Evolutionary conservation across 108 stramenopile species (phyloP).

Genomic region (Cyclotella cryptica): DNA sequence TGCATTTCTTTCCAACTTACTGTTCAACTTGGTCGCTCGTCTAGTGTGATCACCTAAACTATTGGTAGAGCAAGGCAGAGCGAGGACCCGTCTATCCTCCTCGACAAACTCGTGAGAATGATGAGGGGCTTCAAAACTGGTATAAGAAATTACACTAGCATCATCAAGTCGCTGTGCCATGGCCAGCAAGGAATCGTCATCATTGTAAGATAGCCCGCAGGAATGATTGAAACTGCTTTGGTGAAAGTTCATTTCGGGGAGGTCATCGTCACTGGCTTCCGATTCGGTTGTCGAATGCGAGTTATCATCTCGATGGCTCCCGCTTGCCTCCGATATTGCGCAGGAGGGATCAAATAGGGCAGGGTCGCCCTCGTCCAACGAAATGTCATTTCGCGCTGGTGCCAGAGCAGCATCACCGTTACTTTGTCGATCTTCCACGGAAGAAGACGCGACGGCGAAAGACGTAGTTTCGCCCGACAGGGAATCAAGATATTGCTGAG

Average conservation of each 20-base stretch:
- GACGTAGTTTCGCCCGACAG: not conserved
- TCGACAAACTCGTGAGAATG: conserved; percentile 5
- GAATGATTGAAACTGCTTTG: not conserved
- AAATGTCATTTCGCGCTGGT: not conserved
- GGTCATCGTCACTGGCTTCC: not conserved
- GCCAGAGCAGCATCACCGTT: not conserved
- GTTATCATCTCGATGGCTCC: not conserved
- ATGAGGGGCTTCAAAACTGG: conserved; percentile 12
- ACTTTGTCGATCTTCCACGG: not conserved
- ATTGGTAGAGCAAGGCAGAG: not conserved
- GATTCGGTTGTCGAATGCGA: not conserved
- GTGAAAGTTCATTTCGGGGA: conserved; percentile 4
- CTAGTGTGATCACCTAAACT: not conserved
- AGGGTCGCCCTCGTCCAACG: not conserved
- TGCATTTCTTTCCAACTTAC: not conserved
- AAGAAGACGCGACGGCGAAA: not conserved
- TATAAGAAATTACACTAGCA: conserved; percentile 26
- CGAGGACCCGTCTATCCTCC: conserved; percentile 1
- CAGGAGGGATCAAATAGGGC: not conserved
- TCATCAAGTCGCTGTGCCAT: conserved; percentile 51
- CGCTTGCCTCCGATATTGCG: not conserved
- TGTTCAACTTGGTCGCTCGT: not conserved
- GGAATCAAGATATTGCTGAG: conserved; percentile 6
- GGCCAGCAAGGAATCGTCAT: conserved; percentile 37
- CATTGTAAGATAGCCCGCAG: not conserved